Base-by-base conservation (phyloP, 2,329 filamentous ascomycete genomes). In the Xylariaceae sp. region DNA sequence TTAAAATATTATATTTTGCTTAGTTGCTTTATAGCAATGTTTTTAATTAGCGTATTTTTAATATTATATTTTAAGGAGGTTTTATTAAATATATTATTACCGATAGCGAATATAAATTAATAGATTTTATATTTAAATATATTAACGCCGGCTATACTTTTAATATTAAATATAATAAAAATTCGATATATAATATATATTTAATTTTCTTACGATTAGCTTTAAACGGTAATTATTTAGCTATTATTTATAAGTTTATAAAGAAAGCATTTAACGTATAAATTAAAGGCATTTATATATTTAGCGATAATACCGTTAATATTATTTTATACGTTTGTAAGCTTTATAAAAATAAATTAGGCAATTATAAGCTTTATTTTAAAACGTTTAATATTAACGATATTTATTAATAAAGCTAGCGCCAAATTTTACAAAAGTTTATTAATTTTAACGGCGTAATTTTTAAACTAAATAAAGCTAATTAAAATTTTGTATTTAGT, bases 11-110 rank as follows among this genome's bases (percentile, higher is more conserved):
- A 40, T 15, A 40, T 19, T 19, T 11, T 40, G 11, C 17, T 11
- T 40, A 15, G 17, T 40, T 40, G 11, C 17, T 40, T 11, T 40
- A 15, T 40, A 15, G 17, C 14, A 9, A 10, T 44, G 7, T 44
- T 33, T 33, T 33, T 33, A 44, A 11, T n/a, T n/a, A n/a, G n/a
- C n/a, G 35, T 32, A 32, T 44, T 44, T 44, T 33, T 44, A 44
- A 33, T 31, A n/a, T 33, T 44, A 44, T 15, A 6, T 6, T n/a
- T 33, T 7, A 31, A 44, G 14, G 17, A 12, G 14, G 12, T 11
- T 33, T 44, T 14, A 33, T 33, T 31, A n/a, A 35, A 10, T 35
- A 35, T 35, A 35, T 35, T 10, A 35, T 35, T 35, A 10, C 10
- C 14, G n/a, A 44, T n/a, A 35, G 35, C 35, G 35, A 31, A 33